Conservation (phyloP, 805 yeast genomes). For the Sugiyamaella americana region DNA sequence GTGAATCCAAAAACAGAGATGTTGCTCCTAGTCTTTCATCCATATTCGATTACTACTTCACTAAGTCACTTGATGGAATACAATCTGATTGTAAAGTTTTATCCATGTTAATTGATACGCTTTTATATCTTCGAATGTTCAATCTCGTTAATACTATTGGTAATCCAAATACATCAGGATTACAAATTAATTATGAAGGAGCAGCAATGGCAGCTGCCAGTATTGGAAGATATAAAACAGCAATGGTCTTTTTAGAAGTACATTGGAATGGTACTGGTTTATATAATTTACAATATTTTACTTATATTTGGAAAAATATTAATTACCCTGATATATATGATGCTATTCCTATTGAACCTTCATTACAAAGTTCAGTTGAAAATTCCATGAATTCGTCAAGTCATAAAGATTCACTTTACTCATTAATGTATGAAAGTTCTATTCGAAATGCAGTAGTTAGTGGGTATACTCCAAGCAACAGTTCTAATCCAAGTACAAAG, state of each 20-base stretch:
- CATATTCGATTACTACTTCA: not conserved
- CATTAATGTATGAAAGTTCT: conserved; percentile 53
- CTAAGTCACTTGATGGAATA: not conserved
- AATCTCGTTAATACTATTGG: conserved; percentile 7
- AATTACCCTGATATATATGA: conserved; percentile 57
- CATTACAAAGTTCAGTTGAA: conserved; percentile 46
- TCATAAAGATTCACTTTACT: conserved; percentile 38
- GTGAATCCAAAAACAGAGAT: not conserved
- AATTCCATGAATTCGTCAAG: conserved; percentile 10
- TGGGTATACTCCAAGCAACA: conserved; percentile 35
- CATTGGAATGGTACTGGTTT: conserved; percentile 25
- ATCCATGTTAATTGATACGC: conserved; percentile 12
- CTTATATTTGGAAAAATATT: conserved; percentile 43
- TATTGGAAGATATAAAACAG: not conserved
- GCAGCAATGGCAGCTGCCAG: not conserved
- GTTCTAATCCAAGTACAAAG: conserved; percentile 8
- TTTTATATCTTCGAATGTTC: conserved; percentile 15
- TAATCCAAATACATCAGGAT: not conserved
- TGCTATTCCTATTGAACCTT: conserved; percentile 58
- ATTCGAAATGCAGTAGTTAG: conserved; percentile 3
- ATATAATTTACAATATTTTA: not conserved
- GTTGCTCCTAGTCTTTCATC: not conserved
- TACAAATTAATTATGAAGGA: not conserved
- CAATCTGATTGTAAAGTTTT: not conserved
- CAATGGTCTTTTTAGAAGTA: conserved; percentile 26